Evolutionary conservation across 768 basidiomycete species (phyloP).

Genomic region (Mrakia frigida): DNA sequence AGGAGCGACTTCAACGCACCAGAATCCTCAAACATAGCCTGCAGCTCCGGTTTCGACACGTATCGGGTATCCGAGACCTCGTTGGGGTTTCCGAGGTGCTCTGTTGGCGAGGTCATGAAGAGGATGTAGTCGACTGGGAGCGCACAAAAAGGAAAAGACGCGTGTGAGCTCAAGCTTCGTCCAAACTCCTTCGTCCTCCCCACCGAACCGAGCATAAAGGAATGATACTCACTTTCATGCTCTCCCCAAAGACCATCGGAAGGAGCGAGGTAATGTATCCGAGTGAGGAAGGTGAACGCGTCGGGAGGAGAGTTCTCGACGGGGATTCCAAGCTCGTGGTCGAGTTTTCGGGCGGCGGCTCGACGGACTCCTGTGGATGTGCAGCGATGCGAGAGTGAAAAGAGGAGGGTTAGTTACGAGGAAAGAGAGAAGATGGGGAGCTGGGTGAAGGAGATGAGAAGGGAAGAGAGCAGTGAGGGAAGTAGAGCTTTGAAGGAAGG

Average conservation of each 20-base stretch:
- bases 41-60: slow-evolving; percentile 82
- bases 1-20: background rate
- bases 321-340: slow-evolving; percentile 94
- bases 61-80: slow-evolving; percentile 89
- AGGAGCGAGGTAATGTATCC: slow-evolving; percentile 96
- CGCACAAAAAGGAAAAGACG: background rate
- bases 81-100: slow-evolving; percentile 72
- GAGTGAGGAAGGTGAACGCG: slow-evolving; percentile 86
- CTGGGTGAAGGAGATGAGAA: background rate
- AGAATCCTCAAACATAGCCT: slow-evolving; percentile 78
- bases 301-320: slow-evolving; percentile 67
- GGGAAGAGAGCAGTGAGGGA: no score
- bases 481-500: no score
- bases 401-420: background rate
- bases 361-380: slow-evolving; percentile 61
- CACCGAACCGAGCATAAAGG: no score
- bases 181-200: no score
- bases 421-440: no score
- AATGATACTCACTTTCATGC: slow-evolving; percentile 83
- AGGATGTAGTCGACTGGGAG: slow-evolving; percentile 89
- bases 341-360: slow-evolving; percentile 91
- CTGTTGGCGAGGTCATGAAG: slow-evolving; percentile 84
- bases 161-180: no score
- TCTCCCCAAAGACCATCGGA: slow-evolving; percentile 73
- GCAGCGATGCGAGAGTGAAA: background rate